Evolutionary conservation across 2,329 filamentous ascomycete species (phyloP), one percentile per base, ranked within the genome.

Genomic region (Colletotrichum eleusines): DNA sequence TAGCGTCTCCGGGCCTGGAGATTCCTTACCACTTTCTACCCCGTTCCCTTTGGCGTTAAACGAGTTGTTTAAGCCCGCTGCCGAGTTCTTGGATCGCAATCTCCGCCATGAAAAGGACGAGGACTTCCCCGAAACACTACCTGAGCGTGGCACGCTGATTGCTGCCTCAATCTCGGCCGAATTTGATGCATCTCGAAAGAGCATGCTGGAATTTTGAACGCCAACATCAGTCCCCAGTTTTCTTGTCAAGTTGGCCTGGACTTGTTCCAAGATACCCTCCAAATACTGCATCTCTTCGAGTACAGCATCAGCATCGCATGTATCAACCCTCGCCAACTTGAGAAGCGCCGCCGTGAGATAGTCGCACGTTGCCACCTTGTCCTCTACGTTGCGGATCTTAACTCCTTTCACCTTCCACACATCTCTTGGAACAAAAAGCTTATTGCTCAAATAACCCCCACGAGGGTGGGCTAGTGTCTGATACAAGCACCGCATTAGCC

Each of bases 211-310:
- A 6, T 91, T 89, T 69, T 95, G 91, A 2, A 95, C 89, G 14
- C 96, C 96, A 14, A 99, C 96, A 74, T 99, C 96, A 76, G 87
- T 94, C n/a, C 96, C 95, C 5, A 99, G 87, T 77, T 94, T 97
- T 78, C 97, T 95, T 6, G 89, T 84, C 51, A 98, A 84, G 4
- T 88, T 86, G 0, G 86, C 82, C 79, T 98, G 95, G 0, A 95
- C 93, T 78, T 95, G 92, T 77, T 98, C 95, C 38, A 99, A 86
- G 38, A 98, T 88, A 46, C 86, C 86, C 80, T 99, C 96, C 5
- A 99, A 85, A 2, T 90, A 87, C 79, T 98, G 94, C 91, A 99
- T 96, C 80, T 99, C 96, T 76, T 97, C 94, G 20, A 97, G 85
- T 26, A 98, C 90, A 0, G 94, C 94, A 78, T 98, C 95, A 0